Percentiles rank a stretch among this genome's conserved stretches.
These are phyloP conservation scores for Gomphus sp. DNA, from an alignment of 1,284 basidiomycete species.

Conservation along the genomic window DNA sequence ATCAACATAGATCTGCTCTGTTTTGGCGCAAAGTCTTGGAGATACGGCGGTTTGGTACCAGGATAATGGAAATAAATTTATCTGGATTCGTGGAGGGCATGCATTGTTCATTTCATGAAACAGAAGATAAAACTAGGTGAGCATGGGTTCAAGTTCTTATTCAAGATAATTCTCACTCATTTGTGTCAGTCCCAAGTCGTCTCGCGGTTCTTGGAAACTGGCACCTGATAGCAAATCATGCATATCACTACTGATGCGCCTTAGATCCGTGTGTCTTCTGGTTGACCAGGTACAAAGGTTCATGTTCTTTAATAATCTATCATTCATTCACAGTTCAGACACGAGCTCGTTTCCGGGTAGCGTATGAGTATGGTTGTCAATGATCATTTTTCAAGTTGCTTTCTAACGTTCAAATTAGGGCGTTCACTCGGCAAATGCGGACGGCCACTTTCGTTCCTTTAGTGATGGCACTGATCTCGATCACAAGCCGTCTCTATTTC, in stretches of 20 bases:
- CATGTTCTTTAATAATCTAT: background rate
- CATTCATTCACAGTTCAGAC: slow-evolving; percentile 29
- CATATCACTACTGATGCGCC: slow-evolving; percentile 10
- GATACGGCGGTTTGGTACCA: slow-evolving; percentile 43
- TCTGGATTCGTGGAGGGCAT: slow-evolving; percentile 35
- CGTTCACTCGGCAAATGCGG: slow-evolving; percentile 54
- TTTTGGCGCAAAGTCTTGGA: slow-evolving; percentile 64
- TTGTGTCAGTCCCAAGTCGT: slow-evolving; percentile 13
- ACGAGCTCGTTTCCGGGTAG: slow-evolving; percentile 33
- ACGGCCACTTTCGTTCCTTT: slow-evolving; percentile 63
- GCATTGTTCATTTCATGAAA: slow-evolving; percentile 50
- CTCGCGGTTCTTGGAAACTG: slow-evolving; percentile 16
- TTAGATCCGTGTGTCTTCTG: slow-evolving; percentile 10
- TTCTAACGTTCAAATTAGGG: slow-evolving; percentile 28
- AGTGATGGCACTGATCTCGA: slow-evolving; percentile 47
- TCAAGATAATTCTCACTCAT: background rate
- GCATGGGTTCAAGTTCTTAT: slow-evolving; percentile 15
- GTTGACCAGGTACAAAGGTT: slow-evolving; percentile 12
- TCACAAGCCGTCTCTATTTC: slow-evolving; percentile 46
- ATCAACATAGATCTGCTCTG: slow-evolving; percentile 62
- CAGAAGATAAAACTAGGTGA: slow-evolving; percentile 33
- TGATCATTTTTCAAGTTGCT: background rate
- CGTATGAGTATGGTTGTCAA: slow-evolving; percentile 37
- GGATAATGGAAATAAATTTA: slow-evolving; percentile 36
- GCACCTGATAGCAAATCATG: slow-evolving; percentile 14